A percentile compares a stretch with the other conserved stretches of the same genome.
Evolutionary conservation across 202 grass and related monocot genomes (phyloP).

Genomic region (Zoysia matrella): DNA sequence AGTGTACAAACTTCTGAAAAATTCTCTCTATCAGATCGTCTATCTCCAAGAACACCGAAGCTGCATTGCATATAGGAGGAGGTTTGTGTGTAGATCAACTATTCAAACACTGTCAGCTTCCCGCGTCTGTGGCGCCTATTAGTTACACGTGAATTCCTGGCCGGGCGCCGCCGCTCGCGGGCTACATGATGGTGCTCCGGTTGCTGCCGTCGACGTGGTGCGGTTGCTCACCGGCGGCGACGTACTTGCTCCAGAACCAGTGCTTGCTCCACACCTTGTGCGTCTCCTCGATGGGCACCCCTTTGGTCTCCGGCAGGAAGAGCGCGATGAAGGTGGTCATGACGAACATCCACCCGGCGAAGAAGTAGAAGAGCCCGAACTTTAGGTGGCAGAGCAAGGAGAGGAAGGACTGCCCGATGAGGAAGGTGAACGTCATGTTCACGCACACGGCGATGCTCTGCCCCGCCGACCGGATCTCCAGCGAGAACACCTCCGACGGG

Average conservation of each 20-base stretch:
- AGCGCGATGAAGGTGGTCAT: slow-evolving; percentile 72
- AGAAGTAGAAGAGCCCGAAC: slow-evolving; percentile 89
- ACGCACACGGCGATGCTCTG: slow-evolving; percentile 81
- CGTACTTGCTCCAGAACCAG: slow-evolving; percentile 70
- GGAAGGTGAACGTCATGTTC: slow-evolving; percentile 80
- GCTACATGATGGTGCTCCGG: slow-evolving; percentile 5
- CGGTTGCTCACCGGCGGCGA: slow-evolving; percentile 11
- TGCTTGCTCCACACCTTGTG: slow-evolving; percentile 55
- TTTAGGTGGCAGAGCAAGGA: slow-evolving; percentile 73
- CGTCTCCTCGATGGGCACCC: slow-evolving; percentile 70
- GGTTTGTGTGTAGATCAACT: background rate
- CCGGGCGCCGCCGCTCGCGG: too few relatives aligned
- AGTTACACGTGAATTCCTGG: background rate
- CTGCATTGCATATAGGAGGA: too few relatives aligned
- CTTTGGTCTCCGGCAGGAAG: slow-evolving; percentile 69
- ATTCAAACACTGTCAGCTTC: background rate
- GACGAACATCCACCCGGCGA: slow-evolving; percentile 65
- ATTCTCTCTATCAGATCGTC: background rate
- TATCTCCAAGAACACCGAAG: background rate
- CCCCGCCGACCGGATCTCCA: slow-evolving; percentile 70
- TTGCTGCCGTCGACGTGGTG: background rate
- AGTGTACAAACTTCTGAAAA: background rate
- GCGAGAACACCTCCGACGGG: slow-evolving; percentile 74
- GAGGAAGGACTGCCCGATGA: slow-evolving; percentile 78
- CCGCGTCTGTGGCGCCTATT: background rate